Conservation (phyloP, 2,329 filamentous ascomycete species). For the Alternaria gaisen region DNA sequence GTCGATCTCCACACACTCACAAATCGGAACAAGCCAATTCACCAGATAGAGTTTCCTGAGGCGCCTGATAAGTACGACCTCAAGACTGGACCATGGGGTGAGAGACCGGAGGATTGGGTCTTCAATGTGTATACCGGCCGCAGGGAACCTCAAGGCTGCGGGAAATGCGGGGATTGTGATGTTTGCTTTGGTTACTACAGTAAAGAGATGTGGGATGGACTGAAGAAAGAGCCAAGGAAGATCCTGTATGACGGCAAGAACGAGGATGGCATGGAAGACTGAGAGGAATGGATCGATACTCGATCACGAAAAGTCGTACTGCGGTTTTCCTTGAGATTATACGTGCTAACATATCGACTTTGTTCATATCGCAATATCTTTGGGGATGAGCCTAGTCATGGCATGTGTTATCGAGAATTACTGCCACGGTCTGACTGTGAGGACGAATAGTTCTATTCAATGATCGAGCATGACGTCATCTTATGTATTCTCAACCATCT, state of each 20-base stretch:
- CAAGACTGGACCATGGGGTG: conserved; percentile 11
- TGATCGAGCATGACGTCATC: neutral
- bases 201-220: conserved; percentile 14
- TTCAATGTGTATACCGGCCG: conserved; percentile 18
- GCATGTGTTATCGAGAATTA: neutral
- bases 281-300: neutral
- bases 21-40: neutral
- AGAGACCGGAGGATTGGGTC: conserved; percentile 16
- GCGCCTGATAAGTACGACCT: conserved; percentile 19
- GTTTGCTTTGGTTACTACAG: conserved; percentile 10
- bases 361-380: neutral
- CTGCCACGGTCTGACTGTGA: neutral
- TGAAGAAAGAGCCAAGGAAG: neutral
- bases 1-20: conserved; percentile 23
- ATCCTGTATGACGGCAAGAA: neutral
- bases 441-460: neutral
- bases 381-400: neutral
- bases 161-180: conserved; percentile 19
- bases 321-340: neutral
- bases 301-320: no score
- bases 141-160: conserved; percentile 14
- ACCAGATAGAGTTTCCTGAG: conserved; percentile 8
- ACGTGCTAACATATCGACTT: neutral
- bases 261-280: neutral
- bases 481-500: neutral